Conservation (phyloP, 306 rosid species). For the Prunus kanzakura region DNA sequence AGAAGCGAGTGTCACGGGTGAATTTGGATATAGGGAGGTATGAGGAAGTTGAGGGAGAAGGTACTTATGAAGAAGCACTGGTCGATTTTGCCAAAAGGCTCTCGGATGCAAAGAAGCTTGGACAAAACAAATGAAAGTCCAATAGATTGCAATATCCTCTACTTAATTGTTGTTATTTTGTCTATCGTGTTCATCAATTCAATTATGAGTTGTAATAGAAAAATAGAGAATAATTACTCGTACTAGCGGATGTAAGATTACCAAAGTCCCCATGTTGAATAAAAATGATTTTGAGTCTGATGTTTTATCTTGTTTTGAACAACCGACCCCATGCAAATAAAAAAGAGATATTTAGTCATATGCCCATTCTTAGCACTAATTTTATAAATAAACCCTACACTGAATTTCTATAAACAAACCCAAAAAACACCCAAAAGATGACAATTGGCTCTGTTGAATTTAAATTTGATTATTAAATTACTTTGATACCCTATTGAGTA, state of each 20-base stretch:
- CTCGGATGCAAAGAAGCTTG: slow-evolving; percentile 20
- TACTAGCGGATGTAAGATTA: no score
- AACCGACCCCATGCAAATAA: neutral
- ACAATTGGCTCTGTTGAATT: no score
- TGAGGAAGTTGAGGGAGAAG: slow-evolving; percentile 22
- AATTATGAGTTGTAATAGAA: neutral
- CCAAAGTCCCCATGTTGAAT: no score
- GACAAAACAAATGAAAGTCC: neutral
- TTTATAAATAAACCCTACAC: no score
- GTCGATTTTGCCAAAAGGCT: slow-evolving; percentile 28
- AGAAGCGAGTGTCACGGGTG: slow-evolving; percentile 31
- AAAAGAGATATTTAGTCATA: no score
- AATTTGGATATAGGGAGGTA: slow-evolving; percentile 36
- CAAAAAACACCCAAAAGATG: no score
- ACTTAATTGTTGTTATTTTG: neutral
- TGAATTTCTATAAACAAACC: no score
- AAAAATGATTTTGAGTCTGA: neutral
- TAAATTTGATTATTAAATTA: no score
- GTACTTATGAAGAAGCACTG: slow-evolving; percentile 38
- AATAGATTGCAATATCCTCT: neutral
- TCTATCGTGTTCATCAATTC: neutral
- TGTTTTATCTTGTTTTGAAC: neutral
- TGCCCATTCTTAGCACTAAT: no score
- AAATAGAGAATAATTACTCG: neutral
- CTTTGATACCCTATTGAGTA: no score